phyloP scores from a whole-genome alignment of 2,329 filamentous ascomycete genomes.

The Gaeumannomyces tritici region DNA sequence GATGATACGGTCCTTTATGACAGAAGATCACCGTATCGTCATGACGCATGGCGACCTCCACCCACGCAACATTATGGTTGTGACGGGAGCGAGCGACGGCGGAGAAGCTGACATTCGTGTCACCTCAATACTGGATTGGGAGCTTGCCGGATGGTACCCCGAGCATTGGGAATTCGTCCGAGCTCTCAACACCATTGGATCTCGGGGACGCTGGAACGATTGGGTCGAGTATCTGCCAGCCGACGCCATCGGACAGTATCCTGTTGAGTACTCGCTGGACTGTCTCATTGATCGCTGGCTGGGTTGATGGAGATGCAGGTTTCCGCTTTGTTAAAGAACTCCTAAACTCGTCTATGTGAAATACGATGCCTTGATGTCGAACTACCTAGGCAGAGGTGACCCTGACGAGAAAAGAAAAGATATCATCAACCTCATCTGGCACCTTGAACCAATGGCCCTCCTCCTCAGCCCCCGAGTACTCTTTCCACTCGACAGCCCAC shows the following conservation, averaged over 20 bases:
- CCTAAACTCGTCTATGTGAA: too few species aligned
- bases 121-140: not conserved
- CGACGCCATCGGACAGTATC: not conserved
- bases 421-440: slow-evolving; percentile 7
- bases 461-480: slow-evolving; percentile 6
- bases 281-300: not conserved
- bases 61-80: not conserved
- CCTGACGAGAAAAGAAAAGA: too few species aligned
- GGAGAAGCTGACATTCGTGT: not conserved
- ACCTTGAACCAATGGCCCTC: slow-evolving; percentile 9
- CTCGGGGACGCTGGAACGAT: not conserved
- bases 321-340: too few species aligned
- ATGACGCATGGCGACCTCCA: not conserved
- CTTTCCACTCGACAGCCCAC: slow-evolving; percentile 5
- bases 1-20: not conserved
- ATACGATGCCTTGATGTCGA: too few species aligned
- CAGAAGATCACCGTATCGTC: not conserved
- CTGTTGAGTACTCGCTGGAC: not conserved
- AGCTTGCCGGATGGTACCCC: not conserved
- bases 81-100: not conserved
- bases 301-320: not conserved
- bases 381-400: too few species aligned
- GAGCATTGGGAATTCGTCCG: not conserved
- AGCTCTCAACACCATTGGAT: not conserved
- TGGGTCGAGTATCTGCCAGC: not conserved